A percentile compares a stretch with the other conserved stretches of the same genome.
Conservation (phyloP, 345 rosid genomes). For the Populus alba region DNA sequence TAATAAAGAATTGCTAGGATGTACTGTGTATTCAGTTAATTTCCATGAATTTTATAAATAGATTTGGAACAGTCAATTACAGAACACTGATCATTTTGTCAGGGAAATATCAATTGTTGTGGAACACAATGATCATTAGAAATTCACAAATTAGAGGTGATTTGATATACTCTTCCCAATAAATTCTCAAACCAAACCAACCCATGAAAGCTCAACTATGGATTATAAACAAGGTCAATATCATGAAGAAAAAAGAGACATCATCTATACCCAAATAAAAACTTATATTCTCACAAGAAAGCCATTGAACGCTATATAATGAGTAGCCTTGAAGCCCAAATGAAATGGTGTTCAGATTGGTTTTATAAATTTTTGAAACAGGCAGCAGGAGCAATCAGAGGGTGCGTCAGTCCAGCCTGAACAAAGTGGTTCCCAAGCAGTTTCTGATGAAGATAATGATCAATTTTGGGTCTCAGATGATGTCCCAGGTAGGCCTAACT, state of each 20-base stretch:
- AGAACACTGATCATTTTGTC: background rate
- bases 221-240: background rate
- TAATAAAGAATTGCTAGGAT: background rate
- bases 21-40: background rate
- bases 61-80: background rate
- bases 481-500: slow-evolving; percentile 54
- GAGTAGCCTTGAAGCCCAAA: background rate
- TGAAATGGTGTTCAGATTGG: background rate
- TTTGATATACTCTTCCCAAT: slow-evolving; percentile 18
- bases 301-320: background rate
- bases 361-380: slow-evolving; percentile 21
- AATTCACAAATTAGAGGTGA: slow-evolving; percentile 20
- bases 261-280: background rate
- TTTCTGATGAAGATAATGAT: slow-evolving; percentile 59
- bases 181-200: slow-evolving; percentile 22
- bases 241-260: background rate
- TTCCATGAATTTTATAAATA: background rate
- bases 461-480: slow-evolving; percentile 75
- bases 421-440: slow-evolving; percentile 36
- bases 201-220: background rate
- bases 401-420: slow-evolving; percentile 40
- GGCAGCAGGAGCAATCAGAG: slow-evolving; percentile 61
- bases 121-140: slow-evolving; percentile 19
- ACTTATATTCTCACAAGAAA: background rate
- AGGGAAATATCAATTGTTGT: background rate